Conservation (phyloP, 345 rosid species). For the Kandelia obovata region DNA sequence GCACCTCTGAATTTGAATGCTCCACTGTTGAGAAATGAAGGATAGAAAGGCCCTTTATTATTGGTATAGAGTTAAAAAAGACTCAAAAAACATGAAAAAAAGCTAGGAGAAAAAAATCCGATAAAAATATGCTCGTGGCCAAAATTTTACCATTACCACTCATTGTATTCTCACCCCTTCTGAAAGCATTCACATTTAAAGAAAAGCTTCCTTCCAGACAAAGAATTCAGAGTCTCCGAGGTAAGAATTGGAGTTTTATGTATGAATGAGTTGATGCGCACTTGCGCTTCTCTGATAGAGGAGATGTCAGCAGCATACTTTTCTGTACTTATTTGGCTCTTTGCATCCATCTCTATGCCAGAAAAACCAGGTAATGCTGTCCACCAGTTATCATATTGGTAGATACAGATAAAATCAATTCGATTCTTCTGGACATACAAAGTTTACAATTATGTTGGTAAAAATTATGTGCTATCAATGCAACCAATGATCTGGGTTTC, state of each 20-base stretch:
- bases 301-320: conserved; percentile 79
- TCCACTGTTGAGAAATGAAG: conserved; percentile 45
- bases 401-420: no score
- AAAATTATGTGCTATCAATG: no score
- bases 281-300: conserved; percentile 65
- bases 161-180: conserved; percentile 59
- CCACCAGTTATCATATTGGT: no score
- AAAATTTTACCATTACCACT: conserved; percentile 7
- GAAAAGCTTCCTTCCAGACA: conserved; percentile 61
- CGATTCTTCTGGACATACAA: no score
- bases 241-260: conserved; percentile 72
- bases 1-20: conserved; percentile 96
- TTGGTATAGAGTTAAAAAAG: background rate
- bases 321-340: conserved; percentile 15
- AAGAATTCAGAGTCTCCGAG: conserved; percentile 57
- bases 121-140: background rate
- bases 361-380: background rate
- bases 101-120: background rate
- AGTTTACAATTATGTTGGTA: no score
- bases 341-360: conserved; percentile 41
- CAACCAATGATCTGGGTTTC: no score
- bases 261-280: conserved; percentile 52
- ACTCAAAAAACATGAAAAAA: background rate
- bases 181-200: conserved; percentile 91
- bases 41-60: background rate